phyloP scores from a whole-genome alignment of 345 rosid genomes.

The Aegle marmelos region DNA sequence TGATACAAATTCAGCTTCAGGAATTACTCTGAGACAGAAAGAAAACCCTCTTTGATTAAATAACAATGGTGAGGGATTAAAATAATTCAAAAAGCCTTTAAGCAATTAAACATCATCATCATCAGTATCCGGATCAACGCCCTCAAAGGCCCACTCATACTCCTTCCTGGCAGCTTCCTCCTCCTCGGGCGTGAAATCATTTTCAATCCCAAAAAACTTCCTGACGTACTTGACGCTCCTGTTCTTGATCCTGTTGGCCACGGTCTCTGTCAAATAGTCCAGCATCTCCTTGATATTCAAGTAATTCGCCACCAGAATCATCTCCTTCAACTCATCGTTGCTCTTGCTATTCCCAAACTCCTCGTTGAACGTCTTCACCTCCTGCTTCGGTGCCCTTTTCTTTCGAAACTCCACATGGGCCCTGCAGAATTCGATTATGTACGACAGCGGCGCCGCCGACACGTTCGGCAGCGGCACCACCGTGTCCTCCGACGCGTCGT shows the following conservation, averaged over 20 bases:
- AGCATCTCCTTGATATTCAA: slow-evolving; percentile 30
- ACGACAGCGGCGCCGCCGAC: slow-evolving; percentile 3
- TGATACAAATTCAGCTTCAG: too few relatives aligned
- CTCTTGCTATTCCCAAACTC: slow-evolving; percentile 9
- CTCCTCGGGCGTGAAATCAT: slow-evolving; percentile 38
- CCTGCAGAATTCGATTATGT: slow-evolving; percentile 28
- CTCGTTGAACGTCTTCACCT: slow-evolving; percentile 2
- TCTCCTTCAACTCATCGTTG: slow-evolving; percentile 24
- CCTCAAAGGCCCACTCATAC: slow-evolving; percentile 33
- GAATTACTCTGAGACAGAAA: too few relatives aligned
- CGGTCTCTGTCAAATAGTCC: slow-evolving; percentile 22
- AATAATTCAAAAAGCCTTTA: too few relatives aligned
- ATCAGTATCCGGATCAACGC: slow-evolving; percentile 2
- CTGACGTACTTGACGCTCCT: slow-evolving; percentile 43
- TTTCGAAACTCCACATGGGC: slow-evolving; percentile 16
- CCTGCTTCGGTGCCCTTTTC: neutral
- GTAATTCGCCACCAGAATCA: slow-evolving; percentile 35
- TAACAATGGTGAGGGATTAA: too few relatives aligned
- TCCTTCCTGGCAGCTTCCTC: slow-evolving; percentile 24
- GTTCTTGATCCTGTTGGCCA: slow-evolving; percentile 34
- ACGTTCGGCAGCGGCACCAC: slow-evolving; percentile 34
- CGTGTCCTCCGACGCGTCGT: neutral
- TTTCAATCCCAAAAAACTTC: slow-evolving; percentile 35
- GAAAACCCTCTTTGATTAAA: too few relatives aligned
- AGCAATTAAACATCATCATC: too few relatives aligned